Percentiles rank a stretch among this genome's conserved stretches.
phyloP scores from a whole-genome alignment of 2,329 filamentous ascomycete species.

The Colletotrichum musicola region DNA sequence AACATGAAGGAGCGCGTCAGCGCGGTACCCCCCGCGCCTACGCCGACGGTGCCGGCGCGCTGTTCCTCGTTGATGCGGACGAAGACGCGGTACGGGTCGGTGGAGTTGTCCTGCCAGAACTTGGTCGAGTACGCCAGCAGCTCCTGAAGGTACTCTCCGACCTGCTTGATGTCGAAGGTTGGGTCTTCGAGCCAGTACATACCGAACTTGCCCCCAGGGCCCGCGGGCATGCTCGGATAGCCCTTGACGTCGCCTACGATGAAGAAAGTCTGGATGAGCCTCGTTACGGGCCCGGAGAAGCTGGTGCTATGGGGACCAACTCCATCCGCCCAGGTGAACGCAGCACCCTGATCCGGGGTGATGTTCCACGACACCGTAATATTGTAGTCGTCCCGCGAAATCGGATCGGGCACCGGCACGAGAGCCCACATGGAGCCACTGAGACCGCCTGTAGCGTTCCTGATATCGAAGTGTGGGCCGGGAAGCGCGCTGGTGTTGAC shows the following conservation, averaged over 20 bases:
- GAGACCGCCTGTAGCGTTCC: slow-evolving; percentile 12
- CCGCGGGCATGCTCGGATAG: slow-evolving; percentile 1
- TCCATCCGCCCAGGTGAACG: background rate
- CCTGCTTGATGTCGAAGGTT: slow-evolving; percentile 1
- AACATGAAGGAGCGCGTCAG: slow-evolving; percentile 18
- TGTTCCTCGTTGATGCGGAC: slow-evolving; percentile 17
- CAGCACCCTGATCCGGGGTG: background rate
- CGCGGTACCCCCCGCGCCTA: slow-evolving; percentile 11
- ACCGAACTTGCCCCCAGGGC: slow-evolving; percentile 7
- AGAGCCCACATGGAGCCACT: slow-evolving; percentile 24
- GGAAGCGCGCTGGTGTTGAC: slow-evolving; percentile 8
- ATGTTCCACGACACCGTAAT: slow-evolving; percentile 15
- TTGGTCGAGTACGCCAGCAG: slow-evolving; percentile 4
- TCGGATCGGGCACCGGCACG: slow-evolving; percentile 1
- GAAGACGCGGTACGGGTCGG: slow-evolving; percentile 13
- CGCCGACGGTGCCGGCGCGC: background rate
- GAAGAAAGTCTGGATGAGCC: slow-evolving; percentile 9
- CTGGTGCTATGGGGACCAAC: background rate
- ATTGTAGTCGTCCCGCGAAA: background rate
- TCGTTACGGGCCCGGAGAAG: background rate
- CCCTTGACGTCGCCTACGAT: slow-evolving; percentile 17
- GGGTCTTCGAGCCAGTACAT: slow-evolving; percentile 21
- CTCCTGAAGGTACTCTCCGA: background rate
- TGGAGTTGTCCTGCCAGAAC: slow-evolving; percentile 17
- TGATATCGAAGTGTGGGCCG: slow-evolving; percentile 20